These are phyloP conservation scores for Solanum ahanhuiri DNA, from an alignment of 257 asterid genomes.

Conservation along the genomic window DNA sequence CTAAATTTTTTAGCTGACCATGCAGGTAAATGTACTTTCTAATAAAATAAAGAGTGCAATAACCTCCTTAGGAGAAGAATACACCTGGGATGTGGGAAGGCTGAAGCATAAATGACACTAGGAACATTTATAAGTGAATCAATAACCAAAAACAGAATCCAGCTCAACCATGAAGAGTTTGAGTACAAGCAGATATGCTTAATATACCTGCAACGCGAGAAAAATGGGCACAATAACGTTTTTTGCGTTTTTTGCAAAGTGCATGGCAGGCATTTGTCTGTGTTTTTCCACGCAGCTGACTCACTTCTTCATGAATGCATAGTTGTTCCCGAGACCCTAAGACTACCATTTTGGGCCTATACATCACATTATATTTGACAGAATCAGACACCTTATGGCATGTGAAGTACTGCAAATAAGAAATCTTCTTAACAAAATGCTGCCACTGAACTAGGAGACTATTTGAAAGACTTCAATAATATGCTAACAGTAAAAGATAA, in stretches of 20 bases:
- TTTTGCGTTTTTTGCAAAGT: slow-evolving; percentile 60
- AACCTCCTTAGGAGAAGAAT: neutral
- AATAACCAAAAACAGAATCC: neutral
- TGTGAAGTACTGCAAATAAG: neutral
- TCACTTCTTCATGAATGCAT: slow-evolving; percentile 88
- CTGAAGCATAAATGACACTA: neutral
- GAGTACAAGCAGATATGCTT: neutral
- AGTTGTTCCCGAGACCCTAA: slow-evolving; percentile 96
- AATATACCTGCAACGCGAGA: slow-evolving; percentile 70
- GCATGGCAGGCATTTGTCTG: slow-evolving; percentile 95
- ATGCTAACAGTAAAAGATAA: neutral
- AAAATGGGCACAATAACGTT: slow-evolving; percentile 64
- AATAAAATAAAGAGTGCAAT: neutral
- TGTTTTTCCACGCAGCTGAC: slow-evolving; percentile 76
- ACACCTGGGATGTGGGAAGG: neutral
- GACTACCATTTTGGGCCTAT: slow-evolving; percentile 95
- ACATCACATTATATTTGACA: slow-evolving; percentile 11
- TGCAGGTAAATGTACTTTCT: neutral
- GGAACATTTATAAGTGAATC: neutral
- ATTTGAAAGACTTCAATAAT: neutral
- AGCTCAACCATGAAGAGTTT: neutral
- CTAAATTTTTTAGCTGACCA: neutral
- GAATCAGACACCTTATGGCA: neutral
- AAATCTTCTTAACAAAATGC: neutral
- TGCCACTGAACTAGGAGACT: neutral